phyloP scores from a whole-genome alignment of 352 stramenopile genomes.

The Saprolegnia parasitica region DNA sequence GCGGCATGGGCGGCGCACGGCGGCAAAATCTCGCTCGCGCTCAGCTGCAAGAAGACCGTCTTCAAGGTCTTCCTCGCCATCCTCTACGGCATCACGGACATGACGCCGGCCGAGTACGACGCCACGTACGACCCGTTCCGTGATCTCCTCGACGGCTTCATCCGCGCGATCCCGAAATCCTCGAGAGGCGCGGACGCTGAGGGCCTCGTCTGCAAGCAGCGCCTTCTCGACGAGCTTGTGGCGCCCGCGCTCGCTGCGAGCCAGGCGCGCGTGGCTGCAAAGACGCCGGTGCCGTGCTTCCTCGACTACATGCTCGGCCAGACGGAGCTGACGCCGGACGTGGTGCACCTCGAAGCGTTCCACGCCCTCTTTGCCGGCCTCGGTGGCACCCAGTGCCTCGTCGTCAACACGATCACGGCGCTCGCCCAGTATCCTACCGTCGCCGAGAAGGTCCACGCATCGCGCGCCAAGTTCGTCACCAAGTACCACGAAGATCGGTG shows the following conservation, averaged over 20 bases:
- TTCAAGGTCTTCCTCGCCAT: slow-evolving; percentile 23
- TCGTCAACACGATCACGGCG: slow-evolving; percentile 23
- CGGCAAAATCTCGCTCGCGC: slow-evolving; percentile 19
- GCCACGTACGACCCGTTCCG: slow-evolving; percentile 9
- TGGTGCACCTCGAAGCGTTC: slow-evolving; percentile 16
- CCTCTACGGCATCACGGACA: slow-evolving; percentile 1
- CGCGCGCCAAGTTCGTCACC: neutral
- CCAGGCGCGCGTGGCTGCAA: neutral
- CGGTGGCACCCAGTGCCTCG: neutral
- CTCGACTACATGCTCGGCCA: slow-evolving; percentile 10
- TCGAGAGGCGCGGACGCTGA: neutral
- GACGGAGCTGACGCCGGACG: neutral
- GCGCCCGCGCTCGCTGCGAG: slow-evolving; percentile 4
- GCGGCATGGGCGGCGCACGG: slow-evolving; percentile 15
- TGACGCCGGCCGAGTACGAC: slow-evolving; percentile 2
- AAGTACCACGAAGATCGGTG: slow-evolving; percentile 22
- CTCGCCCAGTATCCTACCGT: neutral
- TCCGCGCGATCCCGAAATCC: slow-evolving; percentile 9
- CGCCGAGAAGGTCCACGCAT: neutral
- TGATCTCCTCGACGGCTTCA: slow-evolving; percentile 3
- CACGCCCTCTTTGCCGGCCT: slow-evolving; percentile 21
- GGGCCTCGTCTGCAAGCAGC: neutral
- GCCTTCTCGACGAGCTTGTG: slow-evolving; percentile 8
- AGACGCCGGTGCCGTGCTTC: neutral
- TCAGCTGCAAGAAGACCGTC: neutral